Evolutionary conservation across 768 basidiomycete genomes (phyloP).

Genomic region (Pulveroboletus sp.): DNA sequence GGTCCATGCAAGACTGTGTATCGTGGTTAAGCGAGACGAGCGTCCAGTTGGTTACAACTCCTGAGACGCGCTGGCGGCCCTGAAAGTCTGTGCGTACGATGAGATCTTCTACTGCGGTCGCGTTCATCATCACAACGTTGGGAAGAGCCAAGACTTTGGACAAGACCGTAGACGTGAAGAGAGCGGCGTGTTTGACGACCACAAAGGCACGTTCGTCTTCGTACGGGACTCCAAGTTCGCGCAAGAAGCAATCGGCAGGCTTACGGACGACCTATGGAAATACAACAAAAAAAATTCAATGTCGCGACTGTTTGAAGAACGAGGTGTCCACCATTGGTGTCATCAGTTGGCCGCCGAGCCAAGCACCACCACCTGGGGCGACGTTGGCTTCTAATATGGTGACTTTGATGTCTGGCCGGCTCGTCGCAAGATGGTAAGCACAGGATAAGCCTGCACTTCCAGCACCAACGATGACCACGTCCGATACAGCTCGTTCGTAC

Average conservation of each 20-base stretch:
- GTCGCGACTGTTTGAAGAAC: neutral
- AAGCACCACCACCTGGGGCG: constrained; percentile 74
- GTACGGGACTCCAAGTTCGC: constrained; percentile 64
- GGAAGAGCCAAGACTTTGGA: constrained; percentile 65
- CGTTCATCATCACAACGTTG: constrained; percentile 73
- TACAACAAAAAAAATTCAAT: neutral
- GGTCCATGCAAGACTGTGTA: constrained; percentile 75
- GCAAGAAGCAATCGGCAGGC: constrained; percentile 68
- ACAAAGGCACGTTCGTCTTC: constrained; percentile 77
- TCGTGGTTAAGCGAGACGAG: constrained; percentile 58
- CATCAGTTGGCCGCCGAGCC: constrained; percentile 79
- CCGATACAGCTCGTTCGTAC: constrained; percentile 71
- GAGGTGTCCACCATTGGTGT: constrained; percentile 56
- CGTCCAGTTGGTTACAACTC: constrained; percentile 55
- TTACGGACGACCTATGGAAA: constrained; percentile 66
- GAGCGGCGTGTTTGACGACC: constrained; percentile 76
- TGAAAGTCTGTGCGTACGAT: constrained; percentile 54
- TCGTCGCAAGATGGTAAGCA: constrained; percentile 66
- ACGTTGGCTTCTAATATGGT: constrained; percentile 73
- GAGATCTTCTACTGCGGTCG: constrained; percentile 77
- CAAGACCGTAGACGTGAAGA: constrained; percentile 75
- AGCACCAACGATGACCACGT: constrained; percentile 73
- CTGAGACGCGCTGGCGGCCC: constrained; percentile 41
- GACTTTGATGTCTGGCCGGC: constrained; percentile 61
- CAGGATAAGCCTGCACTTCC: constrained; percentile 68